A percentile compares a stretch with the other conserved stretches of the same genome.
These are phyloP conservation scores for Clarireedia monteithiana DNA, from an alignment of 2,329 filamentous ascomycete species.

Conservation along the genomic window DNA sequence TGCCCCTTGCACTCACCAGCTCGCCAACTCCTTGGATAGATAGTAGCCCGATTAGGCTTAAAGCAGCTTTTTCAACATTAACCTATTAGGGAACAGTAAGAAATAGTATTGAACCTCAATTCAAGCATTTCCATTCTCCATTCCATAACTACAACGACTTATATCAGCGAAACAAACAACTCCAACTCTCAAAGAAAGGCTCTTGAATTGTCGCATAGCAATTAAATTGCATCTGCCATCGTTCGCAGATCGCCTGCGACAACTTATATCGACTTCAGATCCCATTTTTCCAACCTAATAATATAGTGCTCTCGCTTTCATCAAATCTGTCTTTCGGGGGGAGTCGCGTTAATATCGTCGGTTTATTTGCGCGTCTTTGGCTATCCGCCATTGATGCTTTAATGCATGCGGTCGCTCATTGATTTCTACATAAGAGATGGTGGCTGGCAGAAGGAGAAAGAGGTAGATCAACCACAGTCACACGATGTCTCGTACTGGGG, in stretches of 20 bases:
- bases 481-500: conserved; percentile 72
- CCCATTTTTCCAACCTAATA: conserved; percentile 7
- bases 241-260: conserved; percentile 11
- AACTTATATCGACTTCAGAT: not conserved
- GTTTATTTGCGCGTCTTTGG: conserved; percentile 19
- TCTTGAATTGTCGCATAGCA: conserved; percentile 3
- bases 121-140: conserved; percentile 9
- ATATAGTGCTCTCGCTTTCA: conserved; percentile 4
- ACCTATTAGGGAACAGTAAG: too few relatives aligned
- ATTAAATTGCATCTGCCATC: not conserved
- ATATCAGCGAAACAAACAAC: conserved; percentile 6
- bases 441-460: conserved; percentile 25
- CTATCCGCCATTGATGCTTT: conserved; percentile 13
- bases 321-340: conserved; percentile 4
- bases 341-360: conserved; percentile 14
- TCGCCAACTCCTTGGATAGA: too few relatives aligned
- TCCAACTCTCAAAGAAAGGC: not conserved
- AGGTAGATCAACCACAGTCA: conserved; percentile 29
- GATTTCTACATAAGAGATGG: conserved; percentile 23
- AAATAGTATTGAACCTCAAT: not conserved
- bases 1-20: too few relatives aligned
- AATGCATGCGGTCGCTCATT: conserved; percentile 25
- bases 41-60: too few relatives aligned
- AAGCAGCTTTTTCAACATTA: too few relatives aligned
- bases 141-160: conserved; percentile 2